Evolutionary conservation across 129 eudicot genomes (phyloP).

Genomic region (Chrysanthemum makinoi): DNA sequence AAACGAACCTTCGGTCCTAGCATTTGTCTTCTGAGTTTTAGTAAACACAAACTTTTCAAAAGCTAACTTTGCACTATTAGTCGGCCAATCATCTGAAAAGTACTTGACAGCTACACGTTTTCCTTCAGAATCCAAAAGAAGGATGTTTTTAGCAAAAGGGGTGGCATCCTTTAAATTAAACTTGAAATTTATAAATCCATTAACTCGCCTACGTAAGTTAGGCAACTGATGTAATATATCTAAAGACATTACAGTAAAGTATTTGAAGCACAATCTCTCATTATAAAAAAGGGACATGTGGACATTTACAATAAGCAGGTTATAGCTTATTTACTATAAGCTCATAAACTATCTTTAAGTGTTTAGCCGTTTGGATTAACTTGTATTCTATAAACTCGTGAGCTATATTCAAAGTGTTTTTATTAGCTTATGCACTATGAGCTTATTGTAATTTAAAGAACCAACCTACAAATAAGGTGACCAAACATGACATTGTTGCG

Average conservation of each 20-base stretch:
- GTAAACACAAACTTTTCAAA: no score
- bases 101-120: constrained; percentile 67
- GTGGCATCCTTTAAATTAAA: constrained; percentile 16
- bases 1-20: constrained; percentile 63
- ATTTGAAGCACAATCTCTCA: not conserved
- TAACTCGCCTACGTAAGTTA: not conserved
- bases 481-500: no score
- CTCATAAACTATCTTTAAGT: no score
- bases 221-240: not conserved
- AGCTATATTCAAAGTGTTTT: no score
- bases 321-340: no score
- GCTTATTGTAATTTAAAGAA: no score
- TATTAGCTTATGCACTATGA: no score
- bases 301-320: not conserved
- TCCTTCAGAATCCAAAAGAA: constrained; percentile 76
- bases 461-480: no score
- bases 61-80: no score
- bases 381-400: no score
- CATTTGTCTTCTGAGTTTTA: constrained; percentile 77
- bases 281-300: not conserved
- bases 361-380: no score
- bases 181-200: not conserved
- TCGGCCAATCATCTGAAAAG: constrained; percentile 73
- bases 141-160: constrained; percentile 67
- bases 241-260: not conserved